phyloP scores from a whole-genome alignment of 2,329 filamentous ascomycete species.

The Ceratocystiopsis minuta region DNA sequence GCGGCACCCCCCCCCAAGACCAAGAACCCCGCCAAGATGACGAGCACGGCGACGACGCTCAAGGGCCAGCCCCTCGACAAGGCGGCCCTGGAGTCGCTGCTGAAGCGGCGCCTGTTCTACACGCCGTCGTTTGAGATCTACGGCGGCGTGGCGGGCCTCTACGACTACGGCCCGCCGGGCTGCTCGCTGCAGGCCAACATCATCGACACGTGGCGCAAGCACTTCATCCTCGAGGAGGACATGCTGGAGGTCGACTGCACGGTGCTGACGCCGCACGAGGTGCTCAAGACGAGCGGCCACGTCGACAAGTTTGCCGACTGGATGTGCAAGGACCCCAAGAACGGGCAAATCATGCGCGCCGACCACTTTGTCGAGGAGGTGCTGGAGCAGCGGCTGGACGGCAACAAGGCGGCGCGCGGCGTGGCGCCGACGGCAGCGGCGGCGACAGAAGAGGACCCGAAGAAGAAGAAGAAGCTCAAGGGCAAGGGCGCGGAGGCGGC shows the following conservation, averaged over 20 bases:
- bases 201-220: conserved; percentile 77
- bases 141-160: conserved; percentile 71
- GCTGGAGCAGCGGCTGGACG: conserved; percentile 70
- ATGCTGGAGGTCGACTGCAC: conserved; percentile 94
- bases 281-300: conserved; percentile 90
- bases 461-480: conserved; percentile 62
- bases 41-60: conserved; percentile 43
- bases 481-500: conserved; percentile 52
- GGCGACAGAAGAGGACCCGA: conserved; percentile 19
- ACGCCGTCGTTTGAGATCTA: conserved; percentile 95
- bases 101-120: conserved; percentile 82
- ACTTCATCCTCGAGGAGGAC: conserved; percentile 83
- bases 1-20: background rate
- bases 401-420: conserved; percentile 82
- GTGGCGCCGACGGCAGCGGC: conserved; percentile 48
- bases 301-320: conserved; percentile 97
- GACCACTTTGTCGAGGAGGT: conserved; percentile 95
- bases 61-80: conserved; percentile 84
- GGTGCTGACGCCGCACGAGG: conserved; percentile 79
- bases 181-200: conserved; percentile 77
- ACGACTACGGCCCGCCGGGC: conserved; percentile 83
- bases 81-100: conserved; percentile 61
- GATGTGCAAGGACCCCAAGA: conserved; percentile 99
- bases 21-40: conserved; percentile 2
- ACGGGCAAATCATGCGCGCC: conserved; percentile 85